Base-by-base conservation (phyloP, 2,329 filamentous ascomycete genomes). In the Beauveria sp. region DNA sequence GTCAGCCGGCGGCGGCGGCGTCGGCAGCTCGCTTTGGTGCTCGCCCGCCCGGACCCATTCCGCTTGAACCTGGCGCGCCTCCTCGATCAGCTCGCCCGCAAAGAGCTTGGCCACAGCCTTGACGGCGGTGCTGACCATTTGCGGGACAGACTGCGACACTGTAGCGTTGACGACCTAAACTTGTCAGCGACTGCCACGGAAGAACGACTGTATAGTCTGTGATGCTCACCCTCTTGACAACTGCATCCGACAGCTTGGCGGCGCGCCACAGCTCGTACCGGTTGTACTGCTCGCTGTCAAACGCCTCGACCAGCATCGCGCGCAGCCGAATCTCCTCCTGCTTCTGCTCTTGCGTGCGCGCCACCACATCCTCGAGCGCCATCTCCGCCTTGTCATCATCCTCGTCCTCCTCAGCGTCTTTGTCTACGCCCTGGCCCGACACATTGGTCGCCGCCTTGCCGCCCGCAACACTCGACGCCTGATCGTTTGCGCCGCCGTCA, bases 61-160 rank as follows among this genome's bases (percentile, higher is more conserved):
- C 62, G 80, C 79, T 69, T 92, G 89, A 12, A 92, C 82, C 48
- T 83, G 80, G 56, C 88, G 81, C 10, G 90, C 89, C 54, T 80
- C 77, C 70, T 91, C 89, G 64, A 92, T 87, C 53, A 93, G 79
- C 64, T 91, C 87, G 57, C 88, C 89, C 4, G 89, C 83, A 70
- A 90, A 92, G 63, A 90, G 80, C 73, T 93, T 93, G 53, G 87
- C 85, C 22, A 90, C 88, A 0, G 87, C 85, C 54, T 86, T 87
- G 69, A 92, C 87, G n/a, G 88, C 87, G 24, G 88, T 85, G 63
- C 90, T 86, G 55, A 92, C 87, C 66, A 84, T 88, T 22, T 83
- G 80, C 0, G 88, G 88, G 0, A 91, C 89, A 2, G 88, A 91
- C 70, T 92, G 90, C 0, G 88, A 91, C 9, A 92, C 86, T 2